A percentile compares a stretch with the other conserved stretches of the same genome.
phyloP scores from a whole-genome alignment of 169 alveolate species.

The Plasmodium blacklocki region DNA sequence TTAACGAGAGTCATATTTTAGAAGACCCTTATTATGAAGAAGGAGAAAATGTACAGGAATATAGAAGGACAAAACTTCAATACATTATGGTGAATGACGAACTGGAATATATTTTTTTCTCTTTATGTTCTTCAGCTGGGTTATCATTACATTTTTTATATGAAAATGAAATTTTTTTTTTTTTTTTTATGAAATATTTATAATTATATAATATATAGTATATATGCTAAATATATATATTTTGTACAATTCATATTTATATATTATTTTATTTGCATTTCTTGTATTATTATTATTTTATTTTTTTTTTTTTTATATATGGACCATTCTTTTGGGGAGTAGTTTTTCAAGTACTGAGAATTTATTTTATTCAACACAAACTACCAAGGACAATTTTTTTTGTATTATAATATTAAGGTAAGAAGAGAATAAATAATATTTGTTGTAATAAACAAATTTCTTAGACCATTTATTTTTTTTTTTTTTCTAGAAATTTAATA shows the following conservation, averaged over 20 bases:
- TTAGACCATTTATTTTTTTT: conserved; percentile 5
- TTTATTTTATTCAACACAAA: conserved; percentile 31
- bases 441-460: neutral
- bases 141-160: conserved; percentile 13
- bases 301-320: neutral
- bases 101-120: conserved; percentile 59
- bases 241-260: neutral
- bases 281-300: neutral
- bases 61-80: conserved; percentile 15
- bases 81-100: conserved; percentile 36
- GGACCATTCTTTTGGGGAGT: conserved; percentile 2
- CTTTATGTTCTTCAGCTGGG: conserved; percentile 76
- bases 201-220: too few relatives aligned
- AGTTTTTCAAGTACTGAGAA: conserved; percentile 74
- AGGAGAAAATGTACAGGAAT: conserved; percentile 9
- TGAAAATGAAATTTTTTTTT: neutral
- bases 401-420: conserved; percentile 56
- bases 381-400: conserved; percentile 41
- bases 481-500: conserved; percentile 37
- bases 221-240: too few relatives aligned
- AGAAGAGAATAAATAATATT: neutral
- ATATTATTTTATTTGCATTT: conserved; percentile 3
- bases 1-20: conserved; percentile 10
- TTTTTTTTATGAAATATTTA: neutral
- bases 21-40: conserved; percentile 21